Evolutionary conservation across 73 alveolate species (phyloP), one percentile per base, ranked within the genome.

Genomic region (Paramecium octaurelia): DNA sequence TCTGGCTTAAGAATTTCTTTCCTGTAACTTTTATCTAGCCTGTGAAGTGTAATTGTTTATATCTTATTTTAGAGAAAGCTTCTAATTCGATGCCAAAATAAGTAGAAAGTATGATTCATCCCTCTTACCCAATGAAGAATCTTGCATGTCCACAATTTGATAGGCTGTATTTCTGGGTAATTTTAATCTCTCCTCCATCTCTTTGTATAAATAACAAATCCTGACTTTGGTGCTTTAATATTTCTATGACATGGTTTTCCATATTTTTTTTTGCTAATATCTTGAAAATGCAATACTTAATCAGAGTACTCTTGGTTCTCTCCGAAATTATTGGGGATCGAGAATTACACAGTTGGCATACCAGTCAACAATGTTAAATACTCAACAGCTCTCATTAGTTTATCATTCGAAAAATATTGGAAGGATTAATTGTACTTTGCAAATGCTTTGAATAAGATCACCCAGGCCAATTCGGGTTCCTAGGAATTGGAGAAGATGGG

Each of bases 191-290:
- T 24, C 71, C 20, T 21, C 44, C 12, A 34, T 27, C 14, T 34
- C 73, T 35, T 38, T 73, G 8, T 73, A 14, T 48, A 80, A 80
- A 46, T 80, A 80, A 40, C 91, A n/a, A 18, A 80, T 48, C 46
- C 91, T 80, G 43, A 80, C 46, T 80, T 80, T 43, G 24, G 75
- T 80, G 5, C 18, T 43, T 80, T 80, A 23, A 44, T 43, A 80
- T 46, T 80, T 80, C 29, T 80, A 14, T 20, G 75, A 4, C 31
- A 80, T 18, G 18, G 16, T 23, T 24, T 14, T 48, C 91, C 91
- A 80, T 18, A 44, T 9, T 80, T 80, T 80, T 44, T 31, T 21
- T 80, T 80, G 46, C 88, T 75, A 7, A 1, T 7, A 40, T 75
- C 35, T 31, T 16, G n/a, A 75, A 0, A 1, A 54, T 54, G 21